Evolutionary conservation across 1,139 yeast species (phyloP), one percentile per base, ranked within the genome.

Genomic region (Saccharomyces hybrid): DNA sequence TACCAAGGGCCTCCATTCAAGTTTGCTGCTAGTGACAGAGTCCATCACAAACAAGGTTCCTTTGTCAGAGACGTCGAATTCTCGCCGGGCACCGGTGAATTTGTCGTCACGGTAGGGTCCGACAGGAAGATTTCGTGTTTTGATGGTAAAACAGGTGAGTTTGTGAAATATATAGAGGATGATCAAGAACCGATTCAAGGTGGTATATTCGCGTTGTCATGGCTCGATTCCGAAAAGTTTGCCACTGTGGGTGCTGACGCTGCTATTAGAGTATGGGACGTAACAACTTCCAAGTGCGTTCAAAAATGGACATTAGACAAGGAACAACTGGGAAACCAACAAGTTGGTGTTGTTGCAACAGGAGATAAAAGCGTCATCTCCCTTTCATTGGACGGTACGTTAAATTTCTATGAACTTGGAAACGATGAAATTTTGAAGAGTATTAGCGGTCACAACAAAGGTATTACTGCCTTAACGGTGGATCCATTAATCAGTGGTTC

Each of bases 1-100:
- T 84, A 80, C 68, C 83, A 84, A 53, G 98, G 99, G 0, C 96
- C 97, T 1, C 99, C 99, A 0, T 93, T 90, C 76, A 88, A 88
- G 66, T 93, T 93, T 64, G 78, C 81, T 54, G 78, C 81, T 52
- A 83, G 93, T 64, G 80, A 83, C 53, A 78, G 95, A 61, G 87
- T 84, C 6, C 77, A 84, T 64, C 96, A 90, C 66, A 66, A 64
- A 25, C 66, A 64, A 47, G 75, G 83, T 25, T 89, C 88, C 65
- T 85, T 89, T 61, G 82, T 88, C 27, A 79, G 89, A 62, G 96
- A 85, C 64, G 95, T 90, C 16, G 79, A 81, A 63, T 93, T 85
- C 66, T 84, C 96, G 5, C 93, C 95, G 27, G 85, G 84, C 62
- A 76, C 78, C 29, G 91, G 91, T 27, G 78, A 78, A 52, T 78